Base-by-base conservation (phyloP, 2,329 filamentous ascomycete genomes). In the Penicillium janthinellum region DNA sequence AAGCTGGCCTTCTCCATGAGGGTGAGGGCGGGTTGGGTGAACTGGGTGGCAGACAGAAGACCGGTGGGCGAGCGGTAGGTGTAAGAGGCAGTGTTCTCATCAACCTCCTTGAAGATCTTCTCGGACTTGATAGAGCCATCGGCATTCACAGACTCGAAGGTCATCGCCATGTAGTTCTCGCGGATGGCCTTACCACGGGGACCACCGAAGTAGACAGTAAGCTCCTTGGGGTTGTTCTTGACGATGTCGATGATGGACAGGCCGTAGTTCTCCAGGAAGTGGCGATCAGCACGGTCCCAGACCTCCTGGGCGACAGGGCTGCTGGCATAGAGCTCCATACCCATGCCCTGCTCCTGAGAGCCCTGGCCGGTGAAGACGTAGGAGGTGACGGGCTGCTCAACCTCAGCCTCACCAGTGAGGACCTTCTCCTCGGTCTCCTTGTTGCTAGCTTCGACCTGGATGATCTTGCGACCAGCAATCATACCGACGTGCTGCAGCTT, bases 1-100 rank as follows among this genome's bases (percentile, higher is more conserved):
- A 99, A 99, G 71, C 92, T 96, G 60, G 95, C 95, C 86, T 99
- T 99, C 84, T 99, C 95, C 96, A 99, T 99, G 52, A 99, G 85
- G 0, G 95, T 99, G 70, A 99, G 83, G 53, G 95, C 95, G 37
- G 95, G 95, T 79, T 99, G 95, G 0, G 95, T 99, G 83, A 99
- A 99, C 75, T 99, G 95, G 4, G 95, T 99, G 4, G 96, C 95
- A 39, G 95, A 99, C 41, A 99, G 85, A 56, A 99, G 86, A 71
- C 95, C 95, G 2, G 91, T 96, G 1, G 95, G 95, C 12, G 95
- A 99, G 60, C 90, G 87, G 84, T 98, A 99, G 1, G 95, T 99
- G 84, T 99, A 99, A 0, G 91, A 98, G 5, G 90, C 91, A 2
- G 94, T 98, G 74, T 84, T 89, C 80, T 98, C 95, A 71, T 90